A percentile compares a stretch with the other conserved stretches of the same genome.
phyloP scores from a whole-genome alignment of 805 yeast species.

The Myxozyma kluyveri region DNA sequence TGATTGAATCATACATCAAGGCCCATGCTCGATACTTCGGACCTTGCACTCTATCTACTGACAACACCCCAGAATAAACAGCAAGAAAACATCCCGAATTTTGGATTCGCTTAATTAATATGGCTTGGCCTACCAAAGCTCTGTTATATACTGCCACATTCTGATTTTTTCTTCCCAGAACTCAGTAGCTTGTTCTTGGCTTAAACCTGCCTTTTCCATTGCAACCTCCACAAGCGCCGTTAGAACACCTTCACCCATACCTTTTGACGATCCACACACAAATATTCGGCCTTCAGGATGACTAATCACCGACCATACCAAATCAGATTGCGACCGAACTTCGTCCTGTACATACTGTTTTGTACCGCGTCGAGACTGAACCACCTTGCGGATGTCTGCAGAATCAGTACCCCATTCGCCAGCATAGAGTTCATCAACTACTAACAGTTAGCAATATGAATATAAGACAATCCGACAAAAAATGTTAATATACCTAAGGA shows the following conservation, averaged over 20 bases:
- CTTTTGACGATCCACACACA: conserved; percentile 34
- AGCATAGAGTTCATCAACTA: conserved; percentile 32
- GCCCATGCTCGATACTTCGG: too few relatives aligned
- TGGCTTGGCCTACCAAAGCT: conserved; percentile 29
- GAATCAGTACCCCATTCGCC: conserved; percentile 35
- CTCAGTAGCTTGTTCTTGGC: conserved; percentile 24
- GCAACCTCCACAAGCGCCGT: conserved; percentile 31
- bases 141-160: conserved; percentile 28
- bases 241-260: conserved; percentile 35
- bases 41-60: too few relatives aligned
- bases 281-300: conserved; percentile 34
- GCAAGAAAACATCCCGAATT: too few relatives aligned
- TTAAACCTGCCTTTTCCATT: conserved; percentile 24
- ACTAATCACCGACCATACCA: conserved; percentile 32
- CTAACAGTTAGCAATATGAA: not conserved
- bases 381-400: conserved; percentile 31
- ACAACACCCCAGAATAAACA: too few relatives aligned
- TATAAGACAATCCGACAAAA: not conserved
- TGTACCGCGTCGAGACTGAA: conserved; percentile 33
- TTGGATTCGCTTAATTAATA: too few relatives aligned
- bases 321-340: conserved; percentile 26
- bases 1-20: too few relatives aligned
- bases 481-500: conserved; percentile 15
- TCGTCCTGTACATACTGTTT: conserved; percentile 34
- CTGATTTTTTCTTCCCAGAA: conserved; percentile 30